Evolutionary conservation across 768 basidiomycete species (phyloP), one percentile per base, ranked within the genome.

Genomic region (Boletus insuetus): DNA sequence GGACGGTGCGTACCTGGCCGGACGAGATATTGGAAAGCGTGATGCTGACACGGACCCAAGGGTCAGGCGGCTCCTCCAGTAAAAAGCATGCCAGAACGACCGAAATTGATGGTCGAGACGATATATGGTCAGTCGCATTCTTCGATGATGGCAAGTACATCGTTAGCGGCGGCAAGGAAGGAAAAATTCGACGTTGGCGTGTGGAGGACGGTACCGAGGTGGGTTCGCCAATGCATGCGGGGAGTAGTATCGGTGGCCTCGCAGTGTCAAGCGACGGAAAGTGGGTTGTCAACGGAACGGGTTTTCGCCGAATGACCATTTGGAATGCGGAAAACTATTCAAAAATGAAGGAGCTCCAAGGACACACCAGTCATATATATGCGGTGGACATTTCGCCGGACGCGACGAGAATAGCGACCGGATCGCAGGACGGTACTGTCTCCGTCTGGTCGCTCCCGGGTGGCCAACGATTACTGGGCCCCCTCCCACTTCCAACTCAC

Each of bases 351-450:
- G 41, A 31, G 6, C 32, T 56, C 40, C 17, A 9, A 5, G 46
- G 3, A 10, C 54, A 56, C 13, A 4, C 0, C 14, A 29, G 26
- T 1, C 16, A n/a, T 9, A 41, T 56, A 1, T 13, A 12, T 2
- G 46, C 54, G 11, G 22, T 29, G 35, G 54, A 60, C 13, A 9
- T 60, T 19, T 60, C 59, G 2, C 45, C 20, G 2, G 61, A 59
- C n/a, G 39, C 22, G 29, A 49, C 39, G 6, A 52, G 20, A 14
- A 29, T 54, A 0, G 61, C 24, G 9, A 52, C 52, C 0, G 56
- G 56, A 12, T 51, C 49, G 2, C 5, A 9, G 0, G 51, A 58
- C 37, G 8, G 24, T 8, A 38, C 50, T 11, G 22, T 19, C 4
- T 37, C 19, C 4, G 44, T 63, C 20, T 63, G 51, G 61, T 59